Evolutionary conservation across 1,284 basidiomycete genomes (phyloP), one percentile per base, ranked within the genome.

Genomic region (Salmacisia buchloeana): DNA sequence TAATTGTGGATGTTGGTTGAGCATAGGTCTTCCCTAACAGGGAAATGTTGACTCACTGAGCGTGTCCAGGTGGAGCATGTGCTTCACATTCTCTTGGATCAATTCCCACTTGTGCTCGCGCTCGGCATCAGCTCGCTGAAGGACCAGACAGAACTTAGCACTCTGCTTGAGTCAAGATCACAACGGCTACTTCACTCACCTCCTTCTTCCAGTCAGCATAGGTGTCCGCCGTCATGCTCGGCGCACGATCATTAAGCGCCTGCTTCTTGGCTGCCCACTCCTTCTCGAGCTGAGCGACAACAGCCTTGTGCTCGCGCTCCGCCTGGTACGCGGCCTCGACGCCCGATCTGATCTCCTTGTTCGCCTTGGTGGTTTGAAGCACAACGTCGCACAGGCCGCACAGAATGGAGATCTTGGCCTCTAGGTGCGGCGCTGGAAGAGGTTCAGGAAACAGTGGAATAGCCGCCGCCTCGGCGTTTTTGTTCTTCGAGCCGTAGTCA

Each of bases 191-290:
- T 15, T 6, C 7, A 46, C 45, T 6, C 56, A 39, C 56, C 56
- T 58, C 34, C 34, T 58, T 13, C 35, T 58, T 58, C 56, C 56
- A 58, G 27, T n/a, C 56, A 23, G n/a, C 33, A 38, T 38, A 58
- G 1, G 21, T 36, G 33, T 58, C 56, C 1, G 35, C 36, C 18
- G 36, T 23, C 56, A 58, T 58, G 34, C 56, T 58, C 3, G 56
- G 56, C 35, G 56, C 56, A 23, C 38, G 18, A 7, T 18, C 27
- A 2, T 36, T 23, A 21, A 58, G 3, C 4, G 56, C 56, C 27
- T 39, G 23, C 21, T 23, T 10, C 21, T n/a, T 36, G 1, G 21
- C 35, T 21, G 18, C 33, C 35, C 36, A 58, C 4, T 58, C 56
- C 56, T 58, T 58, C 56, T 58, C 56, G n/a, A 58, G 31, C 35